A percentile compares a stretch with the other conserved stretches of the same genome.
These are phyloP conservation scores for Bimuria novae-zelandiae DNA, from an alignment of 2,329 filamentous ascomycete species.

Conservation along the genomic window DNA sequence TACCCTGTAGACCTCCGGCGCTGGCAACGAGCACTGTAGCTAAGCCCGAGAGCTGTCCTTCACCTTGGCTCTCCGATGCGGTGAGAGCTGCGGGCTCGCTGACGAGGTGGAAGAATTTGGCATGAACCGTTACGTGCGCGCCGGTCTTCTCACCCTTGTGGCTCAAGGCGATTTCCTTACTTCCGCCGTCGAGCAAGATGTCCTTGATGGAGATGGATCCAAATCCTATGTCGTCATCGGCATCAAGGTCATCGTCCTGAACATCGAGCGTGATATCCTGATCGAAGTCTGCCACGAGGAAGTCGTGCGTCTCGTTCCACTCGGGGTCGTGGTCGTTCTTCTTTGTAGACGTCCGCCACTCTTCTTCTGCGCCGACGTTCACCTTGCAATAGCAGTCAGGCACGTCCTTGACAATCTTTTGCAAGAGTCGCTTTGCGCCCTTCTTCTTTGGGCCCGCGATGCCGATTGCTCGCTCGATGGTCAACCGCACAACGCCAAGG, in stretches of 20 bases:
- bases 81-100: constrained; percentile 40
- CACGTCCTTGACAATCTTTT: constrained; percentile 52
- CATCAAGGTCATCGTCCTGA: constrained; percentile 51
- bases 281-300: constrained; percentile 53
- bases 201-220: constrained; percentile 49
- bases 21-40: constrained; percentile 52
- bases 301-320: constrained; percentile 57
- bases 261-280: constrained; percentile 50
- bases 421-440: constrained; percentile 47
- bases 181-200: constrained; percentile 49
- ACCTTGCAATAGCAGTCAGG: constrained; percentile 56
- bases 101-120: constrained; percentile 51
- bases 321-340: constrained; percentile 50
- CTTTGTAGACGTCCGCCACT: constrained; percentile 51
- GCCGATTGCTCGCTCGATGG: constrained; percentile 48
- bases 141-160: constrained; percentile 47
- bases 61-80: constrained; percentile 29
- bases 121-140: constrained; percentile 45
- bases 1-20: constrained; percentile 49
- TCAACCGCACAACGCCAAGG: constrained; percentile 51
- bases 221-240: constrained; percentile 53
- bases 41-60: constrained; percentile 47
- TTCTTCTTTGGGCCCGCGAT: constrained; percentile 47
- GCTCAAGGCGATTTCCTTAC: constrained; percentile 47
- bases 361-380: constrained; percentile 49